Percentiles rank a stretch among this genome's conserved stretches.
Evolutionary conservation across 768 basidiomycete species (phyloP).

Genomic region (Russula sp.): DNA sequence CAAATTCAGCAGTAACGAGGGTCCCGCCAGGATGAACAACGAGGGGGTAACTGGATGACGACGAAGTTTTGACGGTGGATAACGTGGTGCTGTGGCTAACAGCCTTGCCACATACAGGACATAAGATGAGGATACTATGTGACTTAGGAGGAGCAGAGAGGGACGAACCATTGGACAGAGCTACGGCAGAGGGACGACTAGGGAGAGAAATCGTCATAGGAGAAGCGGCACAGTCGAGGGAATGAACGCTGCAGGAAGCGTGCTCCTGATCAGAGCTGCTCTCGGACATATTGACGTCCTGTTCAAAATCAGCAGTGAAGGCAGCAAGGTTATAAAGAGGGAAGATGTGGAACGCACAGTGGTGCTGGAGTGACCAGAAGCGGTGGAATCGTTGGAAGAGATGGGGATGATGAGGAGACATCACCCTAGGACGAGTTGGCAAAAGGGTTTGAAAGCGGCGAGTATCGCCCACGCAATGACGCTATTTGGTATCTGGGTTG

Average conservation of each 20-base stretch:
- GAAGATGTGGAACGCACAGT: conserved; percentile 18
- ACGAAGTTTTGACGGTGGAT: conserved; percentile 1
- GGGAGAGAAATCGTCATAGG: conserved; percentile 24
- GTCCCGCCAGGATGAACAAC: conserved; percentile 42
- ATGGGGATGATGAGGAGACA: neutral
- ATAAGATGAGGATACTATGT: conserved; percentile 10
- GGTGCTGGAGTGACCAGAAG: conserved; percentile 13
- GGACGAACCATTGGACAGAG: conserved; percentile 4
- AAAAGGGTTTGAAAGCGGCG: conserved; percentile 10
- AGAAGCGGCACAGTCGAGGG: conserved; percentile 9
- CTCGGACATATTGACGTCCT: conserved; percentile 18
- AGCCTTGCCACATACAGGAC: conserved; percentile 20
- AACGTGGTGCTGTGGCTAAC: conserved; percentile 16
- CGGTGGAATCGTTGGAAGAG: neutral
- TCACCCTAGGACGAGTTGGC: conserved; percentile 18
- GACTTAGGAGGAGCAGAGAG: conserved; percentile 22
- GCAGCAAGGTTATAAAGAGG: conserved; percentile 9
- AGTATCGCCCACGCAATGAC: conserved; percentile 24
- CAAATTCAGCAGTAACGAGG: conserved; percentile 44
- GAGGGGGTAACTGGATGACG: conserved; percentile 14
- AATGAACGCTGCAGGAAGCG: neutral
- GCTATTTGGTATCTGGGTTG: conserved; percentile 23
- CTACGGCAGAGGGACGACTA: conserved; percentile 4
- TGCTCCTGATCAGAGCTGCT: conserved; percentile 3
- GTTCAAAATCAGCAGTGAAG: conserved; percentile 7